phyloP scores from a whole-genome alignment of 1,139 yeast genomes.

The Meyerozyma guilliermondii region DNA sequence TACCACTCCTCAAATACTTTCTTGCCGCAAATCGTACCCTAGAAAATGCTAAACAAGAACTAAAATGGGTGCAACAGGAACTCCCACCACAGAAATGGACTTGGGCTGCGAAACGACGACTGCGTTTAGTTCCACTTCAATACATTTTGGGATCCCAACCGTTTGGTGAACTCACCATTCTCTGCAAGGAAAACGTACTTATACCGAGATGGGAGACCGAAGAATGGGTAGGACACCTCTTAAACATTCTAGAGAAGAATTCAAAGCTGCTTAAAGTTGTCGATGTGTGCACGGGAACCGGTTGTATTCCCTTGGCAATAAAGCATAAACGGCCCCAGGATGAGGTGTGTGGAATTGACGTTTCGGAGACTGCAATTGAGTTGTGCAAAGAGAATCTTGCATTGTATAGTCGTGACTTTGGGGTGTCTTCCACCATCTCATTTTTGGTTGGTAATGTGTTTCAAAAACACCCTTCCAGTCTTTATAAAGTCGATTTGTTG shows the following conservation, averaged over 20 bases:
- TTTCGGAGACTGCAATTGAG: slow-evolving; percentile 47
- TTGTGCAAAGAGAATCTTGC: slow-evolving; percentile 45
- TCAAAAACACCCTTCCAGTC: slow-evolving; percentile 6
- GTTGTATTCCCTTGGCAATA: slow-evolving; percentile 65
- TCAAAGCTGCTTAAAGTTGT: slow-evolving; percentile 28
- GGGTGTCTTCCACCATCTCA: slow-evolving; percentile 4
- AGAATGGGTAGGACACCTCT: slow-evolving; percentile 65
- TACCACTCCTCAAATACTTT: slow-evolving; percentile 27
- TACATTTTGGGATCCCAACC: slow-evolving; percentile 85
- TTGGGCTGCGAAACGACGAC: slow-evolving; percentile 33
- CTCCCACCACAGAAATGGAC: slow-evolving; percentile 32
- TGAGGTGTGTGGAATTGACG: slow-evolving; percentile 51
- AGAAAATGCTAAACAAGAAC: slow-evolving; percentile 29
- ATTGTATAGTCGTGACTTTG: slow-evolving; percentile 5
- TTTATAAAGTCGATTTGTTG: slow-evolving; percentile 41
- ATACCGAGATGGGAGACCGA: slow-evolving; percentile 97
- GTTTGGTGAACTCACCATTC: slow-evolving; percentile 63
- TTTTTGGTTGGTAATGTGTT: slow-evolving; percentile 24
- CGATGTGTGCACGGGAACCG: slow-evolving; percentile 89
- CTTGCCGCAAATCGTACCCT: slow-evolving; percentile 27
- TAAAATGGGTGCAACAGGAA: slow-evolving; percentile 38
- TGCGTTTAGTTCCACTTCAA: slow-evolving; percentile 63
- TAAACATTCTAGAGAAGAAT: not conserved
- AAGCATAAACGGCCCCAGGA: slow-evolving; percentile 9
- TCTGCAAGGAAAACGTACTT: slow-evolving; percentile 60